Evolutionary conservation across 352 stramenopile genomes (phyloP), one percentile per base, ranked within the genome.

Genomic region (Aphanomyces stellatus): DNA sequence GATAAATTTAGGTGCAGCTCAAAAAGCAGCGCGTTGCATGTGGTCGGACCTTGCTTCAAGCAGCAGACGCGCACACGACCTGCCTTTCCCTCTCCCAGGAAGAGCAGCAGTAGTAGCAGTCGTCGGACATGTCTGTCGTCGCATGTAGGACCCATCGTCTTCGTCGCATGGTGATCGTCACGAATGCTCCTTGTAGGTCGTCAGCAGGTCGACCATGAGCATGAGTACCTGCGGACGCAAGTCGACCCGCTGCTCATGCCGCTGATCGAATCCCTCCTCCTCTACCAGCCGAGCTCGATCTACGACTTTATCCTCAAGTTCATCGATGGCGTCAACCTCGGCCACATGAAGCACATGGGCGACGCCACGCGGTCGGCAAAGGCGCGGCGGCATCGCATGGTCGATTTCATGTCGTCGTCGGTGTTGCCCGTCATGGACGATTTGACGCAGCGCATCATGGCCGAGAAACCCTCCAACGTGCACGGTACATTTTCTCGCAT

Each of bases 381-480:
- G 27, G 34, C 55, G 22, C n/a, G 55, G 34, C 85, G 81, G 11
- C 76, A 74, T 13, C 87, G 86, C 49, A 93, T 91, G 85, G 81
- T 85, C 30, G 80, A 90, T 37, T 93, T 90, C 65, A 91, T 93
- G 82, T 86, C 82, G 19, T 88, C 81, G 48, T 91, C 76, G 35
- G 82, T 91, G 31, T 88, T 93, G 41, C 85, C 85, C 25, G 75
- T 93, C 34, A 93, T 93, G 81, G 82, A 93, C 59, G 82, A 91
- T 60, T 73, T 93, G 4, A 82, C 85, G 25, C 83, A 83, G 41
- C 82, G 91, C 65, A 90, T 93, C 66, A 56, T 93, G 27, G 78
- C 80, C 35, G 79, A 88, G 33, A 87, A 86, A 40, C 84, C 84
- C 1, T 81, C 62, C 56, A 87, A 80, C 8, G 82, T 90, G 15